Base-by-base conservation (phyloP, 2,329 filamentous ascomycete species). In the Penicillium sp. region DNA sequence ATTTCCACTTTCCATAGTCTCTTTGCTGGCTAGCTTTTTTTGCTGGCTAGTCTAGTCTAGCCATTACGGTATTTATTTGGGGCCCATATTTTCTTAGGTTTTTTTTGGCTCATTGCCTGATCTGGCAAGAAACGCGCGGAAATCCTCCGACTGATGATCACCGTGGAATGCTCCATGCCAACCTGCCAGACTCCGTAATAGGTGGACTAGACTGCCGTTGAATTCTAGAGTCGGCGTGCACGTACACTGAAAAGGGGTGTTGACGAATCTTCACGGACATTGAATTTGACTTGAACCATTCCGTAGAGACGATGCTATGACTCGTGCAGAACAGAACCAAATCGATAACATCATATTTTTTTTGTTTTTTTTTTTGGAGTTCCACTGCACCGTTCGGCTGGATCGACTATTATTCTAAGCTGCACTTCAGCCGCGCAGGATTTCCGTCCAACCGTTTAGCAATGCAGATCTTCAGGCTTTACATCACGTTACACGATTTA, bases 151-250 rank as follows among this genome's bases (percentile, higher is more conserved):
- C 48, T 21, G 25, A 37, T n/a, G 45, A 59, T 58, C 52, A 5
- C 50, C 27, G 55, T 59, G 58, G 61, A 57, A 59, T 62, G 29
- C 31, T 50, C 54, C 54, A 62, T 59, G 58, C 58, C 54, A 57
- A 51, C 53, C 58, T 62, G 58, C 55, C 53, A 61, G 29, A 42
- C 37, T 33, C 29, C 50, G 44, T 42, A 45, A 48, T 31, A 33
- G 29, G 49, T 48, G 48, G 43, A 21, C 33, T 31, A 19, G 53
- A 60, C 50, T 53, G 55, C 60, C 51, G 39, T 37, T 19, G 35
- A 52, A 57, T 51, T 44, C 43, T 33, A 21, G n/a, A 23, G 21
- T 11, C 33, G n/a, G 13, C 33, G 5, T 19, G 16, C n/a, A 19
- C 35, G 35, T 37, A 39, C 6, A 19, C 11, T n/a, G 35, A 39